Evolutionary conservation across 768 basidiomycete genomes (phyloP).

Genomic region (Sarcodon sp.): DNA sequence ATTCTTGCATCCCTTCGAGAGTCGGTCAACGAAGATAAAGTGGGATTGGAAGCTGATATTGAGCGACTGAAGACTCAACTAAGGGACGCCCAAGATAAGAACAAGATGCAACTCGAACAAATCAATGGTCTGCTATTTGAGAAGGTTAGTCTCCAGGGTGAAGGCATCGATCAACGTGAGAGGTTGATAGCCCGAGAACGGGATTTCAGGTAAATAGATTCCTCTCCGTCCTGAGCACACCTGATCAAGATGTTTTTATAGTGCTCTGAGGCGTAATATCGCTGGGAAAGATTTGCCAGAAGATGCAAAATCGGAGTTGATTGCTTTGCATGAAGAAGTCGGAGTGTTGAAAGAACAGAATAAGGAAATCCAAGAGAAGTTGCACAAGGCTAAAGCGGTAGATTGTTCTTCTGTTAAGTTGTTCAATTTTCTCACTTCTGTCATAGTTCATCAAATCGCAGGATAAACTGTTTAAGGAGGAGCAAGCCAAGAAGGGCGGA

Average conservation of each 20-base stretch:
- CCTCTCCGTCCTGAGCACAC: not conserved
- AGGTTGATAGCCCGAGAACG: conserved; percentile 77
- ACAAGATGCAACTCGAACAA: conserved; percentile 83
- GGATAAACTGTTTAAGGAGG: conserved; percentile 80
- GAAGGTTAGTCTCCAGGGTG: conserved; percentile 83
- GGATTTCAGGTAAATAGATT: conserved; percentile 52
- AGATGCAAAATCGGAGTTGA: conserved; percentile 63
- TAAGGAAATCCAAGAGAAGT: conserved; percentile 63
- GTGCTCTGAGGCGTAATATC: conserved; percentile 66
- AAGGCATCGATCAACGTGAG: conserved; percentile 84
- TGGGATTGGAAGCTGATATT: conserved; percentile 56
- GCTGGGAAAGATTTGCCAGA: conserved; percentile 71
- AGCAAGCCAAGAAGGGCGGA: conserved; percentile 45
- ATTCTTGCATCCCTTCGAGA: conserved; percentile 78
- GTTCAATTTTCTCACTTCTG: not conserved
- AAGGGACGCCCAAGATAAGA: conserved; percentile 68
- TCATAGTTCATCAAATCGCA: conserved; percentile 83
- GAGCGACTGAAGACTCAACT: conserved; percentile 52
- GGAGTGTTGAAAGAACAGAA: conserved; percentile 54
- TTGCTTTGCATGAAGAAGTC: conserved; percentile 71
- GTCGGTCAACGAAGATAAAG: conserved; percentile 82
- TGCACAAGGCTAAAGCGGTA: conserved; percentile 69
- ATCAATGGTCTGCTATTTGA: conserved; percentile 77
- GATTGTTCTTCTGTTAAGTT: conserved; percentile 4
- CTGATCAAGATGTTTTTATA: conserved; percentile 14